Evolutionary conservation across 345 rosid genomes (phyloP).

Genomic region (Camelina sativa): DNA sequence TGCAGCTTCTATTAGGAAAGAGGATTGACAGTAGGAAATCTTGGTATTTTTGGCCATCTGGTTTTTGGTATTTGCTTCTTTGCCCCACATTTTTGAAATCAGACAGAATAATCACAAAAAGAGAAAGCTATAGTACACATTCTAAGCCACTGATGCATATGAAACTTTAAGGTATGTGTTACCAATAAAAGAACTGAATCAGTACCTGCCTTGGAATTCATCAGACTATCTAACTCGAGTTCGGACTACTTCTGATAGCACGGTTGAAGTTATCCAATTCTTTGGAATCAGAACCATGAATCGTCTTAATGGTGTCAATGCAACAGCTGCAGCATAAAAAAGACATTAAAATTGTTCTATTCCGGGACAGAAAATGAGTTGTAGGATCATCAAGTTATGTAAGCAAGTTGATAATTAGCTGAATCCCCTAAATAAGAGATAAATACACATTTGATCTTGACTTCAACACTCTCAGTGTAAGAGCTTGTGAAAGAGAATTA

Average conservation of each 20-base stretch:
- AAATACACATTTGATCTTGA: neutral
- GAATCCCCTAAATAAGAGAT: neutral
- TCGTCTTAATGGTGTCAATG: constrained; percentile 70
- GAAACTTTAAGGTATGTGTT: neutral
- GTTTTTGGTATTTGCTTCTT: constrained; percentile 9
- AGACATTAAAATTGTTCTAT: constrained; percentile 10
- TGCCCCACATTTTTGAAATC: constrained; percentile 1
- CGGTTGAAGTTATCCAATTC: constrained; percentile 65
- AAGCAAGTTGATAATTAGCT: neutral
- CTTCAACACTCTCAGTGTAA: neutral
- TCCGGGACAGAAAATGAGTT: neutral
- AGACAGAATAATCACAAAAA: constrained; percentile 1
- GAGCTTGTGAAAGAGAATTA: neutral
- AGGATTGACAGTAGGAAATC: constrained; percentile 13
- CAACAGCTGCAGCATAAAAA: constrained; percentile 54
- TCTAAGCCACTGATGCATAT: neutral
- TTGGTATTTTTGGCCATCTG: neutral
- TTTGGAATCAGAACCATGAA: constrained; percentile 64
- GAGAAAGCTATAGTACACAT: neutral
- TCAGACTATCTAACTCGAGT: constrained; percentile 16
- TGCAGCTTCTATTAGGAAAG: constrained; percentile 14
- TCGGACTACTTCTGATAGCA: constrained; percentile 45
- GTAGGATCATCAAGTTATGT: neutral
- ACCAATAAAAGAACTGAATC: constrained; percentile 23
- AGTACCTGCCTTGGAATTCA: constrained; percentile 9